Evolutionary conservation across 768 basidiomycete species (phyloP), one percentile per base, ranked within the genome.

Genomic region (Pleurotus tuoliensis): DNA sequence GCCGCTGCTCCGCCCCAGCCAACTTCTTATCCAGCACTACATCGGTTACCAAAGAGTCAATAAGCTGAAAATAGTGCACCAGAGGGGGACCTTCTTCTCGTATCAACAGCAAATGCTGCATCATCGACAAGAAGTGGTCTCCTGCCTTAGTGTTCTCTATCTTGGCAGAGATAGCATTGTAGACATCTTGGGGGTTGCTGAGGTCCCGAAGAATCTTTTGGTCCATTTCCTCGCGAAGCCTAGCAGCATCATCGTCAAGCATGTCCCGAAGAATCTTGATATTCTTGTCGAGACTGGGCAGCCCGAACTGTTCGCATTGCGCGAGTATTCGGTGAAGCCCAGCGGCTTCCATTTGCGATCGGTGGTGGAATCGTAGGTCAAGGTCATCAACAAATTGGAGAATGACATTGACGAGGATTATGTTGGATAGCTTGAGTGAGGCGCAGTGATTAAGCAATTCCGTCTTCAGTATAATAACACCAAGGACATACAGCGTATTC

Each of bases 1-100:
- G 79, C 37, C 93, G 82, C 52, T 86, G 82, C 61, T 95, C 90
- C 11, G 91, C 90, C 13, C 91, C 90, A 11, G 81, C 83, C 48
- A 91, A 78, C 66, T 94, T 94, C 70, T 92, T 90, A 70, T 95
- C 94, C 72, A 96, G 82, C 5, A 98, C 94, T 57, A 98, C 83
- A 66, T 94, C 89, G 46, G 92, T 86, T 45, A 98, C 83, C 45
- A 98, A 77, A 5, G 88, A 86, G 67, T 98, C 93, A 61, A 99
- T 79, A 38, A 99, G 81, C 68, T 92, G 92, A 70, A 90, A 98
- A 68, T 95, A 91, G 61, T 93, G 90, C 43, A 86, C 84, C 71
- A 92, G 82, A 24, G 86, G 78, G 37, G 88, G 87, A 4, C 88
- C 92, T 62, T 98, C 92, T 63, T 92, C 90, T 54, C 89, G 83